Conservation (phyloP, 257 asterid species). For the Hygrophila difformis region DNA sequence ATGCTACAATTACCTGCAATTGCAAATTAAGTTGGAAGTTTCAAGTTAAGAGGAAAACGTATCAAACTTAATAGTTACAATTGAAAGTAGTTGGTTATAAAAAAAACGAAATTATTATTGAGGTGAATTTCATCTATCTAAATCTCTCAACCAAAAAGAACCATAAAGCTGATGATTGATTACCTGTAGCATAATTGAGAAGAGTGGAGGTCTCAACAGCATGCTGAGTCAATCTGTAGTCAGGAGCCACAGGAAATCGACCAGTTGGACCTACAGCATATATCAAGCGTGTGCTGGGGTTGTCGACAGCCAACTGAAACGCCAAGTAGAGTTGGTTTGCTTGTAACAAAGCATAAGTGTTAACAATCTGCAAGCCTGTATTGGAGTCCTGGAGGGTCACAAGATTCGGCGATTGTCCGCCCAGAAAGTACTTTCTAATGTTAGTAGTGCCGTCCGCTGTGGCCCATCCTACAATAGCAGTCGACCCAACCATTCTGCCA, state of each 20-base stretch:
- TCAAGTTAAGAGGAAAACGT: too few species aligned
- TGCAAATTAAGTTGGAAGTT: too few species aligned
- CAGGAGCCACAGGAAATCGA: constrained; percentile 25
- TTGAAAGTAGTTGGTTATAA: too few species aligned
- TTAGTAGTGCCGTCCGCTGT: constrained; percentile 13
- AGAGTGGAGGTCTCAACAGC: constrained; percentile 26
- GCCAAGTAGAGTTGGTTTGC: constrained; percentile 39
- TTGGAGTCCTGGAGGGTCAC: constrained; percentile 27
- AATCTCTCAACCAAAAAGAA: too few species aligned
- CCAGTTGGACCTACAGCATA: constrained; percentile 52
- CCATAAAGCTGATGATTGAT: too few species aligned
- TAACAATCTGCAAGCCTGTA: constrained; percentile 35
- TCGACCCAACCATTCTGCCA: constrained; percentile 74
- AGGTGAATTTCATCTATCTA: too few species aligned
- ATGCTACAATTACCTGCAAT: too few species aligned
- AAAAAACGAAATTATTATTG: too few species aligned
- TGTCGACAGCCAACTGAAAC: constrained; percentile 36
- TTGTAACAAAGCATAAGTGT: constrained; percentile 23
- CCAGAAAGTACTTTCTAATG: constrained; percentile 38
- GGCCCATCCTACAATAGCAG: constrained; percentile 67
- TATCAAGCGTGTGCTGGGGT: constrained; percentile 38
- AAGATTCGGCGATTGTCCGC: constrained; percentile 32
- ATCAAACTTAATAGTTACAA: too few species aligned
- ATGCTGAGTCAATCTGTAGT: constrained; percentile 37
- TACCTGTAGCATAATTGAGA: constrained; percentile 66